phyloP scores from a whole-genome alignment of 139 green algal genomes.

The Picochlorum costavermella region DNA sequence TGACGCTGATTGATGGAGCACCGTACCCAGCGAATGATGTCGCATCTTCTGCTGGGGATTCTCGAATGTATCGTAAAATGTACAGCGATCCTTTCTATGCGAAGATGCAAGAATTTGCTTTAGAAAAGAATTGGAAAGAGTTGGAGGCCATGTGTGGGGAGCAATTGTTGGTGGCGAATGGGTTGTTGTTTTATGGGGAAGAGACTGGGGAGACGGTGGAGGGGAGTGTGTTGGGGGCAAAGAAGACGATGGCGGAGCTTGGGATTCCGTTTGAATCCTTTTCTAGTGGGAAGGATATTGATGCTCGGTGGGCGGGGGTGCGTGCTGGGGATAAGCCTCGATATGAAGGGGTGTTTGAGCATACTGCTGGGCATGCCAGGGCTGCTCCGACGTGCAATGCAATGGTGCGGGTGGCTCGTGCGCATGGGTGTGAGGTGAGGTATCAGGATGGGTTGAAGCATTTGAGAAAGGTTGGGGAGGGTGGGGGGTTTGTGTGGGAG shows the following conservation, averaged over 20 bases:
- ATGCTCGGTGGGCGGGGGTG: neutral
- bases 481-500: neutral
- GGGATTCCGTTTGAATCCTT: constrained; percentile 1
- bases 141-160: neutral
- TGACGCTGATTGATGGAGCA: neutral
- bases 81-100: constrained; percentile 3
- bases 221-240: neutral
- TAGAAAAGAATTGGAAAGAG: neutral
- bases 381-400: neutral
- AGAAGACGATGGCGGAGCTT: constrained; percentile 2
- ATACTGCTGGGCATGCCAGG: constrained; percentile 1
- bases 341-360: constrained; percentile 6
- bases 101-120: neutral
- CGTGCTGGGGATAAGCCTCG: constrained; percentile 1
- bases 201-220: constrained; percentile 3
- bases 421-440: neutral
- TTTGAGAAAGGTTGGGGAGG: neutral
- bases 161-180: neutral
- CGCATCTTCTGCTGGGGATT: neutral
- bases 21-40: neutral
- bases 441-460: neutral
- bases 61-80: constrained; percentile 1
- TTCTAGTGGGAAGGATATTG: neutral
- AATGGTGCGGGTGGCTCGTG: neutral
- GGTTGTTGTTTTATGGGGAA: neutral